These are phyloP conservation scores for Plasmodium cynomolgi DNA, from an alignment of 169 alveolate genomes.

Conservation along the genomic window DNA sequence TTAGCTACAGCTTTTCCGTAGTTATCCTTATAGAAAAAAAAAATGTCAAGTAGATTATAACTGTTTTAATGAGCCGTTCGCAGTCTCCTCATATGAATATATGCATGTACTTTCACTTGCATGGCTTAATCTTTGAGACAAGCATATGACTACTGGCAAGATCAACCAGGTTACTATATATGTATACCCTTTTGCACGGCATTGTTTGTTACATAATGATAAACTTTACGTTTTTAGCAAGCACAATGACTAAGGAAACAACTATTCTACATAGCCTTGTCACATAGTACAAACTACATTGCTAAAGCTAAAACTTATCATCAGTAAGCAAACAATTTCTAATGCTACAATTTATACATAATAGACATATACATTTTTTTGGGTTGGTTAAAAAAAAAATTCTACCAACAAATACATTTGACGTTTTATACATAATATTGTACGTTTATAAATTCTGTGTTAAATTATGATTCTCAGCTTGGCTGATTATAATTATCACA, in stretches of 20 bases:
- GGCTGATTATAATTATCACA: neutral
- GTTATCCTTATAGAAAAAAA: conserved; percentile 63
- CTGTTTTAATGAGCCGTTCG: conserved; percentile 89
- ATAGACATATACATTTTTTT: neutral
- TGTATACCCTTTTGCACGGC: neutral
- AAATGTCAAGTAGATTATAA: conserved; percentile 78
- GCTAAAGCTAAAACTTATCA: too few relatives aligned
- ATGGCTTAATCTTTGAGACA: conserved; percentile 96
- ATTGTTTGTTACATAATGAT: neutral
- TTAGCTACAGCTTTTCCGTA: conserved; percentile 78
- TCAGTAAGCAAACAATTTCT: neutral
- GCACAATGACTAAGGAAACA: neutral
- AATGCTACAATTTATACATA: neutral
- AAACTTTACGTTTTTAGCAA: neutral
- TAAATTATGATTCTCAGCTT: neutral
- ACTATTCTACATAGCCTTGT: neutral
- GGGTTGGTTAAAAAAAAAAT: neutral
- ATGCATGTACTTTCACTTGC: conserved; percentile 93
- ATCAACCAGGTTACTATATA: conserved; percentile 95
- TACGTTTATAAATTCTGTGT: neutral
- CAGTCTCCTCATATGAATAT: conserved; percentile 82
- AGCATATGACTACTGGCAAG: conserved; percentile 98
- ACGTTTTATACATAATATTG: neutral
- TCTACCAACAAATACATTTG: neutral
- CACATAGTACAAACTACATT: too few relatives aligned